Conservation (phyloP, 2,329 filamentous ascomycete species). For the Colletotrichum sp. region DNA sequence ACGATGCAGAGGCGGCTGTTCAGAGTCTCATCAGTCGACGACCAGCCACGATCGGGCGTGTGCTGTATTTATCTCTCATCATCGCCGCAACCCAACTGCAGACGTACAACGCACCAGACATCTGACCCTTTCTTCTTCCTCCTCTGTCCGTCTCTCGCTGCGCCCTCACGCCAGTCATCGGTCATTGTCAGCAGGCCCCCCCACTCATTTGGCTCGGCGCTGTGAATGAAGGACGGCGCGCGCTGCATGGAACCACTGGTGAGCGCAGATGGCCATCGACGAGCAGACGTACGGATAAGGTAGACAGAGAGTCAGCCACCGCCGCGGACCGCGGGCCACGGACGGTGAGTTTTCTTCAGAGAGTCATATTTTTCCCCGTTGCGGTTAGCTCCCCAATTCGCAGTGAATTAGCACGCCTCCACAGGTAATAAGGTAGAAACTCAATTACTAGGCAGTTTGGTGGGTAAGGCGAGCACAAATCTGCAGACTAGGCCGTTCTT, state of each 20-base stretch:
- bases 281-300: background rate
- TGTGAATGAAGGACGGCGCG: background rate
- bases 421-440: slow-evolving; percentile 8
- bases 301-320: background rate
- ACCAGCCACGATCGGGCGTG: background rate
- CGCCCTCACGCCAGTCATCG: background rate
- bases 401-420: background rate
- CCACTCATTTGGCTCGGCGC: background rate
- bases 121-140: background rate
- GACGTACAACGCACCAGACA: background rate
- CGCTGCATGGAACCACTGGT: background rate
- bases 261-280: background rate
- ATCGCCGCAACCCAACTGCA: background rate
- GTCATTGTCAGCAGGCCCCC: background rate
- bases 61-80: background rate
- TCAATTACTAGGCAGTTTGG: background rate
- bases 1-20: background rate
- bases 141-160: background rate
- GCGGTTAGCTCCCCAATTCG: background rate
- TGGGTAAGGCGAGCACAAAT: background rate
- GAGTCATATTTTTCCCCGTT: background rate
- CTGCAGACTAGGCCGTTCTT: background rate
- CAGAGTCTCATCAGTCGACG: background rate
- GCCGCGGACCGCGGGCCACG: background rate
- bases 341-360: background rate